phyloP scores from a whole-genome alignment of 768 basidiomycete species.

The Lactarius quietus region DNA sequence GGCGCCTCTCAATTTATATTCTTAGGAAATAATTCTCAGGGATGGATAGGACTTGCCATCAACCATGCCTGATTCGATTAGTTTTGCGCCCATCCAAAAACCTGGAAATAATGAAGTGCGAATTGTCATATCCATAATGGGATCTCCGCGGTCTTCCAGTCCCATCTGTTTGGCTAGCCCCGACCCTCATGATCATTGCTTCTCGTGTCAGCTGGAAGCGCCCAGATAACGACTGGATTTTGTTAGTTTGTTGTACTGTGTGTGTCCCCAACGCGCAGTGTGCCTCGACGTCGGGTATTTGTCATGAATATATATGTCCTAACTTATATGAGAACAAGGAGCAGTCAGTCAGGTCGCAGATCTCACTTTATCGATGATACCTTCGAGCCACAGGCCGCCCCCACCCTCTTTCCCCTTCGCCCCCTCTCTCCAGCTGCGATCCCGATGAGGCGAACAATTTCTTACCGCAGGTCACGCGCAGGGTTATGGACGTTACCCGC shows the following conservation, averaged over 20 bases:
- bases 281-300: not conserved
- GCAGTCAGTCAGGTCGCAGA: not conserved
- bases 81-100: not conserved
- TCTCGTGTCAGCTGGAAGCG: not conserved
- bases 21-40: not conserved
- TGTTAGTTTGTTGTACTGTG: not conserved
- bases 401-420: not conserved
- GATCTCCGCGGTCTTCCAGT: not conserved
- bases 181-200: not conserved
- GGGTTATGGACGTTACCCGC: not conserved
- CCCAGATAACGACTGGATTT: not conserved
- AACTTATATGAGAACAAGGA: not conserved
- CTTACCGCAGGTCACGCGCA: not conserved
- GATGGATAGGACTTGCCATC: not conserved
- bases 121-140: not conserved
- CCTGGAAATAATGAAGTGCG: not conserved
- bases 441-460: not conserved
- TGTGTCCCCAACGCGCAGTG: not conserved
- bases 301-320: not conserved
- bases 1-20: not conserved
- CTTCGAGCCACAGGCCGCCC: not conserved
- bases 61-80: not conserved
- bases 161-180: not conserved
- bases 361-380: not conserved
- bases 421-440: not conserved